A percentile compares a stretch with the other conserved stretches of the same genome.
These are phyloP conservation scores for Nakataea oryzae DNA, from an alignment of 2,329 filamentous ascomycete species.

Conservation along the genomic window DNA sequence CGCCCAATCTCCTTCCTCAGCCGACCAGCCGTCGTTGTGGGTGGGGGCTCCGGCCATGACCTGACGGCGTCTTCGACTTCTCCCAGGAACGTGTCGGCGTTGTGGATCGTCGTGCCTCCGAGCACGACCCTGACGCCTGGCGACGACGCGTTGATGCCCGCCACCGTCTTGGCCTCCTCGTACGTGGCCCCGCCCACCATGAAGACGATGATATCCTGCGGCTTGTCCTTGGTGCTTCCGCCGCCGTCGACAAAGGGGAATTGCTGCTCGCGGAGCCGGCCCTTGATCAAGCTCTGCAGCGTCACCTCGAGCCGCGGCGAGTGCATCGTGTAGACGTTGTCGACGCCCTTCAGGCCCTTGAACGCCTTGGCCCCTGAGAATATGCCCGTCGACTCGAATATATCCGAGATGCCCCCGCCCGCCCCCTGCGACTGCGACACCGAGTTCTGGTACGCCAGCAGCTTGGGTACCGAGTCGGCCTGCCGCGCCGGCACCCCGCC, in stretches of 20 bases:
- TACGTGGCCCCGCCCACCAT: constrained; percentile 91
- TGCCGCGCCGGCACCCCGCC: constrained; percentile 69
- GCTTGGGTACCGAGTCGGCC: constrained; percentile 69
- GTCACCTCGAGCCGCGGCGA: constrained; percentile 80
- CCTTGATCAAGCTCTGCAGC: constrained; percentile 87
- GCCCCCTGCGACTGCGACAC: constrained; percentile 68
- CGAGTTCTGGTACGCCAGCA: constrained; percentile 78
- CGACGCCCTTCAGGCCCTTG: constrained; percentile 91
- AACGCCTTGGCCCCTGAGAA: constrained; percentile 82
- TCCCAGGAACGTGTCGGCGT: constrained; percentile 77
- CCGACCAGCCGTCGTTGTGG: constrained; percentile 17
- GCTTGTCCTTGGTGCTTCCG: constrained; percentile 82
- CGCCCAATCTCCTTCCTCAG: constrained; percentile 19
- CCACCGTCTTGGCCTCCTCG: constrained; percentile 92
- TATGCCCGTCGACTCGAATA: constrained; percentile 86
- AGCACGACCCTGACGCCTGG: constrained; percentile 84
- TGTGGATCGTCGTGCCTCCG: constrained; percentile 80
- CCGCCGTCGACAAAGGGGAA: constrained; percentile 92
- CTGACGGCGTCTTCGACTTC: constrained; percentile 84
- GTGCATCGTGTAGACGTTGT: constrained; percentile 98
- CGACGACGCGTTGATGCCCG: constrained; percentile 84
- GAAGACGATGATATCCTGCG: constrained; percentile 92
- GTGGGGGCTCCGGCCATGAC: constrained; percentile 66
- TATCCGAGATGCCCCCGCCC: constrained; percentile 66
- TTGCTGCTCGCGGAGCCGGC: constrained; percentile 71